Percentiles rank a stretch among this genome's conserved stretches.
phyloP scores from a whole-genome alignment of 176 grass and related monocot species.

The Oryza meyeriana region DNA sequence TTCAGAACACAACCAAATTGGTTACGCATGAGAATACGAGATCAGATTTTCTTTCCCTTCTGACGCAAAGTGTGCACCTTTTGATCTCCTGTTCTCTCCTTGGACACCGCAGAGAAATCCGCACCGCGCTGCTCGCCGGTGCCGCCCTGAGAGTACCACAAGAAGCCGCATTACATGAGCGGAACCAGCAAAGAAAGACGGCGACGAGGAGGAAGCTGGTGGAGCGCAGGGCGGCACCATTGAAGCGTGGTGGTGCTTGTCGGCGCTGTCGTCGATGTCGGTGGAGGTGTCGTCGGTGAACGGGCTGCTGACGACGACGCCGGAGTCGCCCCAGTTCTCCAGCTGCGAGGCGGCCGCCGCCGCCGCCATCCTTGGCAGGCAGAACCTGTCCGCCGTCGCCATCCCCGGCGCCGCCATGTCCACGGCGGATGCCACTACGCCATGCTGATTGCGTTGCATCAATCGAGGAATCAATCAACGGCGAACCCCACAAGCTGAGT shows the following conservation, averaged over 20 bases:
- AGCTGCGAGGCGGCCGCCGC: constrained; percentile 38
- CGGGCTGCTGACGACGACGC: constrained; percentile 58
- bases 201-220: not conserved
- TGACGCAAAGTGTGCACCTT: constrained; percentile 34
- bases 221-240: not conserved
- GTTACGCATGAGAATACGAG: too few relatives aligned
- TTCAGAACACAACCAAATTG: not conserved
- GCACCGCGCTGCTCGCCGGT: constrained; percentile 13
- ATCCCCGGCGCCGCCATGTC: constrained; percentile 52
- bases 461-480: not conserved
- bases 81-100: constrained; percentile 61
- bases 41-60: not conserved
- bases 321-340: constrained; percentile 84
- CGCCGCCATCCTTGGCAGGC: constrained; percentile 29
- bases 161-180: not conserved
- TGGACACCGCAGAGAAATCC: constrained; percentile 48
- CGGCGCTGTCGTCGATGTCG: constrained; percentile 57
- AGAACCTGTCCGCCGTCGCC: constrained; percentile 23
- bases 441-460: not conserved
- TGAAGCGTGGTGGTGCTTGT: constrained; percentile 9
- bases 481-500: not conserved
- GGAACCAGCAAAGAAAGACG: not conserved
- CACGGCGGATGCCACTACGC: not conserved
- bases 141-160: constrained; percentile 6
- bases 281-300: constrained; percentile 66